These are phyloP conservation scores for Fraxinus albicans DNA, from an alignment of 305 asterid species.

Conservation along the genomic window DNA sequence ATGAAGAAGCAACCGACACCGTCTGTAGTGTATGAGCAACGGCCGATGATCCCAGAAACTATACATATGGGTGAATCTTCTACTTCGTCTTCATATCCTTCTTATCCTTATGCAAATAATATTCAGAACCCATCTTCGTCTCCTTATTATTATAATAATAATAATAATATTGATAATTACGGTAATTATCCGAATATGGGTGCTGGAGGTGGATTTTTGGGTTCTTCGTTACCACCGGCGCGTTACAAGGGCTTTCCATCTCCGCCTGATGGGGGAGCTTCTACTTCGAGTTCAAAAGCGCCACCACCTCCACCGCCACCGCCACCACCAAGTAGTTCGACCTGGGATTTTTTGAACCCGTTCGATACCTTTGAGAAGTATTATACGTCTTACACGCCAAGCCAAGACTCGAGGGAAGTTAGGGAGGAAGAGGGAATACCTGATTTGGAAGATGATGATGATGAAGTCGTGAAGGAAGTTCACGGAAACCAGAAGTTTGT, in stretches of 20 bases:
- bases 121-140: constrained; percentile 43
- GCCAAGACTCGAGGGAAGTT: constrained; percentile 76
- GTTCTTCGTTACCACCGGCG: constrained; percentile 37
- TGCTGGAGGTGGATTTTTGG: constrained; percentile 48
- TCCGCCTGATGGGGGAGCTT: constrained; percentile 23
- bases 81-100: constrained; percentile 40
- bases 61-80: constrained; percentile 69
- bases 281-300: constrained; percentile 52
- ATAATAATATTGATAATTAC: constrained; percentile 21
- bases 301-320: constrained; percentile 96
- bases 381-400: constrained; percentile 67
- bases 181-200: constrained; percentile 38
- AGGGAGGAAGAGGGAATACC: constrained; percentile 99
- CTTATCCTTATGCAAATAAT: constrained; percentile 34
- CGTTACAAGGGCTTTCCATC: constrained; percentile 43
- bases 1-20: constrained; percentile 77
- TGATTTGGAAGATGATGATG: constrained; percentile 90
- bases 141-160: constrained; percentile 21
- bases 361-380: constrained; percentile 73
- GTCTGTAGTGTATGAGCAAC: constrained; percentile 65
- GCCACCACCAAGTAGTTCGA: constrained; percentile 67
- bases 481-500: constrained; percentile 68
- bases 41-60: constrained; percentile 64
- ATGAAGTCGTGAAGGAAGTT: constrained; percentile 86
- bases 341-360: constrained; percentile 93